Base-by-base conservation (phyloP, 106 monocot species). In the Posidonia australis region DNA sequence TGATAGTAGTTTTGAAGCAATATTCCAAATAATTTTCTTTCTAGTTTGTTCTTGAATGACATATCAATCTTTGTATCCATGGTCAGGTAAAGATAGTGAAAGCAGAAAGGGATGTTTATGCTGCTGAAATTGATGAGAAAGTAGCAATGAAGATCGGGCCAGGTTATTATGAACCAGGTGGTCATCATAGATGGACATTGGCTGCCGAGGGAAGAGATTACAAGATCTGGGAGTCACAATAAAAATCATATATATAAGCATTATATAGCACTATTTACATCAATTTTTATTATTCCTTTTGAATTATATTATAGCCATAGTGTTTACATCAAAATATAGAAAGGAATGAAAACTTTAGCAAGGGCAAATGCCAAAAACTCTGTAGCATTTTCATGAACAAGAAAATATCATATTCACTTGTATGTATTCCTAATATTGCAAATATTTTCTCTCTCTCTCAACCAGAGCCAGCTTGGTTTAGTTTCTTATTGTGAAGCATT, bases 101-200 rank as follows among this genome's bases (percentile, higher is more conserved):
- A 73, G 82, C 86, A 25, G 81, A 89, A 59, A 82, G 74, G 68
- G 86, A 89, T 61, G 79, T 93, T 0, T 93, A 93, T 67, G 93
- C 86, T 12, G 93, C 93, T 51, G 81, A 84, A 67, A 86, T 93
- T 48, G 93, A 84, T 42, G 89, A 77, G 52, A 89, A 78, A 53
- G 57, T 89, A 56, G 61, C 72, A 13, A 65, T 93, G 46, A 86
- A 90, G 67, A 84, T 89, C 51, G 93, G 89, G 5, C 84, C 84
- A 2, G 93, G 86, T 49, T 30, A 78, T 74, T 90, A 77, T 61
- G 80, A 94, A 57, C 93, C 93, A 47, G 67, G 44, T 51, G 74
- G 65, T 36, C 27, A 67, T n/a, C 60, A 49, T 10, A 76, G 56
- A 21, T 94, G 93, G 89, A 27, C 51, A 44, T 49, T 89, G 43